Evolutionary conservation across 2,329 filamentous ascomycete genomes (phyloP), one percentile per base, ranked within the genome.

Genomic region (Fusarium guadeloupense): DNA sequence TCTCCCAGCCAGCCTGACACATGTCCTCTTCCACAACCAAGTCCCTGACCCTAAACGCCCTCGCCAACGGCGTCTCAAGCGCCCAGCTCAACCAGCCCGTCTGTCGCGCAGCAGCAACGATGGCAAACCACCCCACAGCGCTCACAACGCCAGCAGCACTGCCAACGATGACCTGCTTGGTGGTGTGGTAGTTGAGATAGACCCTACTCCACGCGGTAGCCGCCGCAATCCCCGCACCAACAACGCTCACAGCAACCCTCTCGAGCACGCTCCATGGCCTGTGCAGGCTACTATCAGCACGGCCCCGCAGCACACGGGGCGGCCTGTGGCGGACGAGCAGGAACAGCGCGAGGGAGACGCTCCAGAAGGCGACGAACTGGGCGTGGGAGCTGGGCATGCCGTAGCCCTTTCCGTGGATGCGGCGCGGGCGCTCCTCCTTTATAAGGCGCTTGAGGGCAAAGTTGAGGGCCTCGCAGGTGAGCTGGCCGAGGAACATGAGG

Each of bases 341-440:
- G 79, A 98, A 98, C 17, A 99, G 81, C 20, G 86, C 82, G 56
- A 98, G 79, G 60, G 91, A 95, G 53, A 96, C 79, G 54, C 92
- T 89, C 84, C 97, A 98, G 81, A 92, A 99, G 51, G 90, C 85
- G 59, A 94, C 90, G 74, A 97, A 99, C 79, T 99, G 95, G 9
- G 95, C 91, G 78, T 99, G 95, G 31, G 93, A 97, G 38, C 80
- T 84, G 47, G 95, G 95, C 96, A 99, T 99, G 69, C 95, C 96
- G 73, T 99, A 99, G 63, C 95, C 95, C 76, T 96, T 96, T 51
- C 92, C 93, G 71, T 93, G 88, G 83, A 81, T 89, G 86, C 89
- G 89, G 61, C 83, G 85, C 23, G 95, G 95, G 43, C 95, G 85
- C 75, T 97, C 92, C 76, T 98, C 92, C 73, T 94, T 95, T 75